Percentiles rank a stretch among this genome's conserved stretches.
These are phyloP conservation scores for Penicillium macrosclerotiorum DNA, from an alignment of 495 filamentous ascomycete genomes.

Conservation along the genomic window DNA sequence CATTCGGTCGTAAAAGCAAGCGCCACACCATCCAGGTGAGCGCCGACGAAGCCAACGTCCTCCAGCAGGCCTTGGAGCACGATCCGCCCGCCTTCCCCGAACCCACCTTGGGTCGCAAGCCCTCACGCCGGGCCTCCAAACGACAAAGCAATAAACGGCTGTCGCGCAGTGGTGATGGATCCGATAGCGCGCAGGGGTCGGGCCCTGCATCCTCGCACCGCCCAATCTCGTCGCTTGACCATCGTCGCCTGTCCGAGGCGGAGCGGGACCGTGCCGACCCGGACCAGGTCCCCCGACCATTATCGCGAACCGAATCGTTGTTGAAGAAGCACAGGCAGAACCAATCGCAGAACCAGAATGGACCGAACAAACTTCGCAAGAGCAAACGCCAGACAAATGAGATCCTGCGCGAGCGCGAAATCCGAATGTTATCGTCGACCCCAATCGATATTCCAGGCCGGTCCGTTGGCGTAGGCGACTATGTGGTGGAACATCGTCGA, in stretches of 20 bases:
- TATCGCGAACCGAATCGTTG: slow-evolving; percentile 58
- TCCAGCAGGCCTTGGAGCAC: slow-evolving; percentile 25
- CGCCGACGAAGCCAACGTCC: slow-evolving; percentile 29
- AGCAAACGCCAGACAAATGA: slow-evolving; percentile 78
- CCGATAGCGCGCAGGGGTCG: slow-evolving; percentile 24
- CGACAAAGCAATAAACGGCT: slow-evolving; percentile 38
- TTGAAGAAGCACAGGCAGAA: slow-evolving; percentile 62
- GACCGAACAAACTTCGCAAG: slow-evolving; percentile 54
- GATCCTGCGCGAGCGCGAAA: slow-evolving; percentile 76
- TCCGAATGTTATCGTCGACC: slow-evolving; percentile 71
- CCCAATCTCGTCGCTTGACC: slow-evolving; percentile 21
- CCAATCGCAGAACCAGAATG: slow-evolving; percentile 55
- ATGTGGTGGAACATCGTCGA: slow-evolving; percentile 59
- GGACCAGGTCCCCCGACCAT: slow-evolving; percentile 16
- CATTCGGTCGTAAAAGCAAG: slow-evolving; percentile 66
- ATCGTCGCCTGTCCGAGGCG: slow-evolving; percentile 11
- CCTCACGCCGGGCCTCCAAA: slow-evolving; percentile 43
- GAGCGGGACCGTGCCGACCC: slow-evolving; percentile 8
- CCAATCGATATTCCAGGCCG: slow-evolving; percentile 64
- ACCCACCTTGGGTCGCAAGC: slow-evolving; percentile 36
- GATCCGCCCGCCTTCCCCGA: slow-evolving; percentile 19
- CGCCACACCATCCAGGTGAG: slow-evolving; percentile 47
- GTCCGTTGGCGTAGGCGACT: slow-evolving; percentile 39
- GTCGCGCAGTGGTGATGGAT: slow-evolving; percentile 29
- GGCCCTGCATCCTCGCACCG: slow-evolving; percentile 34